These are phyloP conservation scores for Rhizophagus prolifer DNA, from an alignment of 192 early-diverging fungal species.

Conservation along the genomic window DNA sequence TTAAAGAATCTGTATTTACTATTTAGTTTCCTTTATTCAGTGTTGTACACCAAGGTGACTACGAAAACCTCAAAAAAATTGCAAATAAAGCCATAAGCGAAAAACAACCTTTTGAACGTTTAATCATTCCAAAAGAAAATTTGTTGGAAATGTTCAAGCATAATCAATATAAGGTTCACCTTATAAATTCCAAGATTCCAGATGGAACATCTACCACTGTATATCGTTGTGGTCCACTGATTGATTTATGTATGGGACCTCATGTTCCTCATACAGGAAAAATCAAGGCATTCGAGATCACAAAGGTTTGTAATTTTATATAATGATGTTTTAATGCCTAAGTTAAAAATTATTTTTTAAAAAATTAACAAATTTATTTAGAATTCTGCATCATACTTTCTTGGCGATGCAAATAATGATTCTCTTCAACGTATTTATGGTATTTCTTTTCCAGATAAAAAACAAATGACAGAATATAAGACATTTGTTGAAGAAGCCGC, in stretches of 20 bases:
- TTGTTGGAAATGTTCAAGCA: constrained; percentile 97
- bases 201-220: constrained; percentile 95
- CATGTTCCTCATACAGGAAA: constrained; percentile 93
- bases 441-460: constrained; percentile 98
- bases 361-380: constrained; percentile 27
- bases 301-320: constrained; percentile 56
- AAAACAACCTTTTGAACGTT: constrained; percentile 92
- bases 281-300: constrained; percentile 90
- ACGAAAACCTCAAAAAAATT: constrained; percentile 81
- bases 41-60: constrained; percentile 81
- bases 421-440: constrained; percentile 98
- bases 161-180: constrained; percentile 96
- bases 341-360: neutral
- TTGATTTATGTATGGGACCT: constrained; percentile 95
- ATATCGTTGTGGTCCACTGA: constrained; percentile 97
- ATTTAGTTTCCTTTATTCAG: constrained; percentile 38
- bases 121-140: constrained; percentile 83
- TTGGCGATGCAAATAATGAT: constrained; percentile 96
- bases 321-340: neutral
- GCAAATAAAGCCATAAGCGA: constrained; percentile 89
- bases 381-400: constrained; percentile 98
- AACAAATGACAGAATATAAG: constrained; percentile 95
- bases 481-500: constrained; percentile 95
- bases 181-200: constrained; percentile 89
- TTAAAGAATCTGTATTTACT: neutral